Percentiles rank a stretch among this genome's conserved stretches.
phyloP scores from a whole-genome alignment of 768 basidiomycete species.

The Boletus huronensis region DNA sequence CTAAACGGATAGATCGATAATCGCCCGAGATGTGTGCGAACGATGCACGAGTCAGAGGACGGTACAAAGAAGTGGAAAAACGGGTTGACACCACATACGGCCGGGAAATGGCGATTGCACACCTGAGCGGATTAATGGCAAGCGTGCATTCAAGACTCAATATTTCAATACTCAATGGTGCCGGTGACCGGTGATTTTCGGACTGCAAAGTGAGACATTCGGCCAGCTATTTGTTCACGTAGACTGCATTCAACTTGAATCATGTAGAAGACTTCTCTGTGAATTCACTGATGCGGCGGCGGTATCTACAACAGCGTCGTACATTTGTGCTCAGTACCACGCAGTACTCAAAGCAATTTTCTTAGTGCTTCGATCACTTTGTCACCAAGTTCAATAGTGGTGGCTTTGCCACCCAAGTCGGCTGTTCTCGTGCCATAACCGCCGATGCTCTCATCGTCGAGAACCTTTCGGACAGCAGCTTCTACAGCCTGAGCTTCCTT shows the following conservation, averaged over 20 bases:
- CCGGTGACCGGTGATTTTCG: too few relatives aligned
- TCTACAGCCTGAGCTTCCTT: slow-evolving; percentile 84
- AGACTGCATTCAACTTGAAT: background rate
- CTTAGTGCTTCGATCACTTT: slow-evolving; percentile 73
- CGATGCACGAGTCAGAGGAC: too few relatives aligned
- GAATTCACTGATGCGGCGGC: background rate
- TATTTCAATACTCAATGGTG: too few relatives aligned
- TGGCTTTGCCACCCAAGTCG: slow-evolving; percentile 79
- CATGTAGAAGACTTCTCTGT: background rate
- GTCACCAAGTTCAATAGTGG: slow-evolving; percentile 81
- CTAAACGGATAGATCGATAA: too few relatives aligned
- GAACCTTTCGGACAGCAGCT: slow-evolving; percentile 81
- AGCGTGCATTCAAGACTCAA: too few relatives aligned
- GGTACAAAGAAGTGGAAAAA: too few relatives aligned
- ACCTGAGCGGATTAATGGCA: too few relatives aligned
- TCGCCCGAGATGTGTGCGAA: too few relatives aligned
- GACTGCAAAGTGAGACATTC: background rate
- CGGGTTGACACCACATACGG: too few relatives aligned
- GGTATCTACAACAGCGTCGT: background rate
- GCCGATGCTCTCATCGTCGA: slow-evolving; percentile 67
- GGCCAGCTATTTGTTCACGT: too few relatives aligned
- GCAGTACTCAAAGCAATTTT: slow-evolving; percentile 41
- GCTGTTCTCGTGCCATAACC: slow-evolving; percentile 79
- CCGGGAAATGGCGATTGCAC: too few relatives aligned
- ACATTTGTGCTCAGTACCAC: background rate